These are phyloP conservation scores for Ensete ventricosum DNA, from an alignment of 176 grass and related monocot genomes.

Conservation along the genomic window DNA sequence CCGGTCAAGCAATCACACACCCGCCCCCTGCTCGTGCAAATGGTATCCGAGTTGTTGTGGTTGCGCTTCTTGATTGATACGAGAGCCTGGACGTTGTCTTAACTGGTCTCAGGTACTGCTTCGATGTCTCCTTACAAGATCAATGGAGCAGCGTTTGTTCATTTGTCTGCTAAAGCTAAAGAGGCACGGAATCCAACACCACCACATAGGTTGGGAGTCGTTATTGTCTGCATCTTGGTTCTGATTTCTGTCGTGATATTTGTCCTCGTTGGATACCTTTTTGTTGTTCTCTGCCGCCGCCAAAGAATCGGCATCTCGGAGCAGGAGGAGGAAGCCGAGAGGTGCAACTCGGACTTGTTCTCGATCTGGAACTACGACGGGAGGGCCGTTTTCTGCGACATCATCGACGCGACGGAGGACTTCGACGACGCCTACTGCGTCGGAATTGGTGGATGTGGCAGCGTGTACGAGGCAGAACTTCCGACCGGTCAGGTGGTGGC, in stretches of 20 bases:
- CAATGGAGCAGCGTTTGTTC: no score
- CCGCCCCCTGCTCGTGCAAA: no score
- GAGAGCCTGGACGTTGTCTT: no score
- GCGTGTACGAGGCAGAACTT: slow-evolving; percentile 1
- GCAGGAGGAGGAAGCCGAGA: neutral
- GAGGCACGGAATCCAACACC: neutral
- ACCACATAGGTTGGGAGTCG: neutral
- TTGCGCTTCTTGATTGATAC: no score
- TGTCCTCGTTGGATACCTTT: neutral
- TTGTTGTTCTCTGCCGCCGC: neutral
- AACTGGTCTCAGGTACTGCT: no score
- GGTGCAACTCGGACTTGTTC: neutral
- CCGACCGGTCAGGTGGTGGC: slow-evolving; percentile 1
- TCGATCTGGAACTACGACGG: slow-evolving; percentile 8
- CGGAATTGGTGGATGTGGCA: neutral
- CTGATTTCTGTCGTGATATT: neutral
- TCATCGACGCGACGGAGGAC: slow-evolving; percentile 4
- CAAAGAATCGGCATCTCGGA: neutral
- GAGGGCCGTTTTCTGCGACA: neutral
- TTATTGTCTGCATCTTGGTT: neutral
- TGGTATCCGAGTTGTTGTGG: no score
- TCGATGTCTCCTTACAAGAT: no score
- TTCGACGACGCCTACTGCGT: slow-evolving; percentile 9
- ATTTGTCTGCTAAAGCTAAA: no score
- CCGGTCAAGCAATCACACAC: no score